Evolutionary conservation across 2,329 filamentous ascomycete species (phyloP), one percentile per base, ranked within the genome.

Genomic region (Botrytis tulipae): DNA sequence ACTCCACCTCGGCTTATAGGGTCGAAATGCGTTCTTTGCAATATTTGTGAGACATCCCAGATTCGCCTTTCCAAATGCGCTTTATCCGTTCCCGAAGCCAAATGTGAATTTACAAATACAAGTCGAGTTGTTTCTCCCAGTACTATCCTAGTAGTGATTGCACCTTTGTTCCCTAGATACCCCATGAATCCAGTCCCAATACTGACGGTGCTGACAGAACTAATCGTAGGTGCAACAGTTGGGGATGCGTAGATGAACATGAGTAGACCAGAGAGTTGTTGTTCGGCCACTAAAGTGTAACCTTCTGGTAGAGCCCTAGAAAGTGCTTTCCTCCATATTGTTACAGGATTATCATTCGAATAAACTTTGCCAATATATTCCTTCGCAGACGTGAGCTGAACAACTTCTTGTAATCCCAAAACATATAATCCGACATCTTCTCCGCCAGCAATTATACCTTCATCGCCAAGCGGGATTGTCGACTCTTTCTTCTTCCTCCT

Each of bases 151-250:
- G 92, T 92, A 4, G 91, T 89, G 0, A 97, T 92, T 6, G 93
- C 95, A 1, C 96, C 96, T 82, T 99, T 99, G 82, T 99, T 99
- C 16, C 96, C 96, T 85, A 98, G 91, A 80, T 97, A 97, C 0
- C 95, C 95, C 82, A 97, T 89, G 61, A 98, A 82, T 0, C 96
- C 96, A 0, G 96, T 99, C 0, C 95, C 95, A 12, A 98, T 91
- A 73, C 89, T 92, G 7, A 90, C 90, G 2, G 92, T 94, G 82
- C 93, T 97, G 77, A 97, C 89, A 67, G 93, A 93, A 75, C 90
- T 93, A 78, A 98, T 88, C 3, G 91, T 92, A 0, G 90, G 86
- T 1, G 89, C 89, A 59, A 98, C 86, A 14, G 90, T 87, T 0
- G 94, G 91, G 0, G 95, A 93, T 3, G 94, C 95, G 80, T 96